Evolutionary conservation across 306 rosid genomes (phyloP).

Genomic region (Vicia faba): DNA sequence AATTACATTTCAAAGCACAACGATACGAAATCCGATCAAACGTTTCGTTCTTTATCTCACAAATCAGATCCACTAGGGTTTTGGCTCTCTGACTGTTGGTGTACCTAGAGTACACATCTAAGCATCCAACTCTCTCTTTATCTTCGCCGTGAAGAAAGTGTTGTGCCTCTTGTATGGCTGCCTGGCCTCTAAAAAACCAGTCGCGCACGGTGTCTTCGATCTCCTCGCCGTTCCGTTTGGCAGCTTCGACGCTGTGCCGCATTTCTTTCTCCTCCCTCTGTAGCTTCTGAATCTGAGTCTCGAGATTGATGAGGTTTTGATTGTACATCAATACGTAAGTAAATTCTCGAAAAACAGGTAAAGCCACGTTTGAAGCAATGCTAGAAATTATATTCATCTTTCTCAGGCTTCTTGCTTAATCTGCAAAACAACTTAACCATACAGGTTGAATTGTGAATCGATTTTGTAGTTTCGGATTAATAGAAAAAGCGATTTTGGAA

Average conservation of each 20-base stretch:
- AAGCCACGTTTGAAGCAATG: conserved; percentile 28
- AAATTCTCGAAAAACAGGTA: conserved; percentile 23
- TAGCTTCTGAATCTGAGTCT: conserved; percentile 36
- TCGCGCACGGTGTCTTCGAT: conserved; percentile 38
- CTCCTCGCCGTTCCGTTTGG: conserved; percentile 41
- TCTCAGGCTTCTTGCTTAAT: conserved; percentile 14
- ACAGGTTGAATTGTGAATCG: not conserved
- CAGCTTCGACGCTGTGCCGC: conserved; percentile 41
- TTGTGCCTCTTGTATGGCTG: conserved; percentile 13
- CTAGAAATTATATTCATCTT: conserved; percentile 37
- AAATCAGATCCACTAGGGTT: not conserved
- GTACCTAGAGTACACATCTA: conserved; percentile 32
- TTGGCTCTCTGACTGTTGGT: conserved; percentile 32
- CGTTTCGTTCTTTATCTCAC: not conserved
- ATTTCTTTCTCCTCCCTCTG: conserved; percentile 32
- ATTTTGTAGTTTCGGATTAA: not conserved
- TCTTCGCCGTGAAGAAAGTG: conserved; percentile 13
- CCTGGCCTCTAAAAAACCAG: conserved; percentile 36
- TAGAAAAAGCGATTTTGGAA: too few relatives aligned
- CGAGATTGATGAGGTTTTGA: conserved; percentile 24
- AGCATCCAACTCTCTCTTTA: conserved; percentile 27
- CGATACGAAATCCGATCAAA: conserved; percentile 37
- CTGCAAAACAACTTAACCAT: conserved; percentile 23
- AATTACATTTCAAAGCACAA: conserved; percentile 30
- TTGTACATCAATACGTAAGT: conserved; percentile 39